A percentile compares a stretch with the other conserved stretches of the same genome.
Conservation (phyloP, 2,329 filamentous ascomycete species). For the Ceratocystis alfenasii region DNA sequence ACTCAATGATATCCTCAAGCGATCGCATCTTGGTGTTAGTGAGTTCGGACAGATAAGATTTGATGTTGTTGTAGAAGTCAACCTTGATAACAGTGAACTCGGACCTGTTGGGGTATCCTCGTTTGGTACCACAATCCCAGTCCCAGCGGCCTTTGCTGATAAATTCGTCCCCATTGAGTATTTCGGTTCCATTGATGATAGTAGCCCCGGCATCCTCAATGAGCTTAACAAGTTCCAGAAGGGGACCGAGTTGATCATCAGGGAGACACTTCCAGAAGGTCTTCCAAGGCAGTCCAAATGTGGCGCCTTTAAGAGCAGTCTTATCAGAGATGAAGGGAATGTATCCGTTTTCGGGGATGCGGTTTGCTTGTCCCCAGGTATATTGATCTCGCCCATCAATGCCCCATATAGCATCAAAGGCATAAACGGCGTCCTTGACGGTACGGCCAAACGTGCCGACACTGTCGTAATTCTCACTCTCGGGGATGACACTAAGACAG, state of each 20-base stretch:
- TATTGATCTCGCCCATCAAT: conserved; percentile 53
- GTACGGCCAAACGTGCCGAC: conserved; percentile 57
- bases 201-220: conserved; percentile 52
- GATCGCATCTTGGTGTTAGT: too few relatives aligned
- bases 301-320: conserved; percentile 45
- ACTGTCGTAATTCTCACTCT: conserved; percentile 54
- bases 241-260: conserved; percentile 40
- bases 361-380: conserved; percentile 44
- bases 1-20: too few relatives aligned
- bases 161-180: conserved; percentile 49
- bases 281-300: conserved; percentile 60
- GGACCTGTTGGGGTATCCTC: too few relatives aligned
- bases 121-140: conserved; percentile 54
- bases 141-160: conserved; percentile 59
- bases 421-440: conserved; percentile 55
- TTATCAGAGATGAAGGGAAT: conserved; percentile 43
- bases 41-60: too few relatives aligned
- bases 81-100: too few relatives aligned
- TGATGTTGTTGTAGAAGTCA: too few relatives aligned
- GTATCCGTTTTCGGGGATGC: conserved; percentile 46
- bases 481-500: conserved; percentile 44
- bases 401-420: conserved; percentile 57
- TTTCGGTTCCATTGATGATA: conserved; percentile 57
- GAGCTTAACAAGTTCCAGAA: conserved; percentile 34
- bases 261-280: conserved; percentile 56